A percentile compares a stretch with the other conserved stretches of the same genome.
phyloP scores from a whole-genome alignment of 805 yeast genomes.

The Lachancea dasiensis region DNA sequence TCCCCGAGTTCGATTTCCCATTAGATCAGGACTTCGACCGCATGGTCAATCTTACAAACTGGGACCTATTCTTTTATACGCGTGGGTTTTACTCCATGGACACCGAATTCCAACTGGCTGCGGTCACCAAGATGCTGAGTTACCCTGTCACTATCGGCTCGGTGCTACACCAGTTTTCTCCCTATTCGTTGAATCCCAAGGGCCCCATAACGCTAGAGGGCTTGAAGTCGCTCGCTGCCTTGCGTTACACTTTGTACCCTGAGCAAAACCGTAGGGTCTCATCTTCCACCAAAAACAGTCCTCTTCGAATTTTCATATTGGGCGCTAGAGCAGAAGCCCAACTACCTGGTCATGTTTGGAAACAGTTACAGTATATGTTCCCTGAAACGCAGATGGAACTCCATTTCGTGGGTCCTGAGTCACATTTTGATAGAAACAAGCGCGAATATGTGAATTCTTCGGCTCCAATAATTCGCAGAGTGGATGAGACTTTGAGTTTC shows the following conservation, averaged over 20 bases:
- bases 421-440: slow-evolving; percentile 67
- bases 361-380: slow-evolving; percentile 78
- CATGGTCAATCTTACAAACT: slow-evolving; percentile 66
- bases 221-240: slow-evolving; percentile 85
- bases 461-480: slow-evolving; percentile 63
- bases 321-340: slow-evolving; percentile 93
- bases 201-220: slow-evolving; percentile 93
- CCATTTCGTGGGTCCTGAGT: slow-evolving; percentile 93
- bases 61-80: slow-evolving; percentile 94
- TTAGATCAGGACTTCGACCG: slow-evolving; percentile 69
- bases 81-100: slow-evolving; percentile 94
- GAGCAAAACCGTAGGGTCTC: slow-evolving; percentile 30
- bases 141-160: slow-evolving; percentile 90
- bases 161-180: slow-evolving; percentile 75
- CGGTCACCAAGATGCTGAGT: slow-evolving; percentile 88
- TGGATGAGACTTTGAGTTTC: slow-evolving; percentile 68
- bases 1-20: slow-evolving; percentile 95
- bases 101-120: slow-evolving; percentile 91
- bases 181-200: slow-evolving; percentile 72
- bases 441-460: slow-evolving; percentile 51
- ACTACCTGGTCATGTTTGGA: slow-evolving; percentile 93
- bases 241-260: slow-evolving; percentile 85
- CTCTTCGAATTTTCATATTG: slow-evolving; percentile 80
- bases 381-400: slow-evolving; percentile 80
- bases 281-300: slow-evolving; percentile 68